phyloP scores from a whole-genome alignment of 1,284 basidiomycete genomes.

The Austroboletus olivaceoglutinosus region DNA sequence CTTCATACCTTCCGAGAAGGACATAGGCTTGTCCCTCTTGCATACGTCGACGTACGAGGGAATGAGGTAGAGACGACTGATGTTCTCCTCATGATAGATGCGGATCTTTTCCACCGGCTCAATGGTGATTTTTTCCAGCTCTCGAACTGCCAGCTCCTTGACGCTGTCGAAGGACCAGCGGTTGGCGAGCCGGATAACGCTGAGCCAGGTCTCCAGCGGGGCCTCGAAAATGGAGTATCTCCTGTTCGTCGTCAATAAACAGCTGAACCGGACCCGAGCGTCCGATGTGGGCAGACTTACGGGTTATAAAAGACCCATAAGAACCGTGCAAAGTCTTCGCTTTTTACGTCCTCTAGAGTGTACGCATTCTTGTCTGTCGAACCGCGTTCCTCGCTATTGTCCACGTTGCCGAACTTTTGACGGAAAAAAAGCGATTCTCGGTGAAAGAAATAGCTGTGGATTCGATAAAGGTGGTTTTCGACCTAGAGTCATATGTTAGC shows the following conservation, averaged over 20 bases:
- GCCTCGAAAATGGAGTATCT: constrained; percentile 56
- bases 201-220: constrained; percentile 48
- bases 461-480: constrained; percentile 45
- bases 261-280: not conserved
- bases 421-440: constrained; percentile 56
- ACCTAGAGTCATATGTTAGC: constrained; percentile 35
- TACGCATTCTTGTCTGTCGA: constrained; percentile 42
- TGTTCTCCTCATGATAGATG: constrained; percentile 48
- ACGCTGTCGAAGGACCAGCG: constrained; percentile 50
- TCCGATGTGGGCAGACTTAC: constrained; percentile 38
- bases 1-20: constrained; percentile 44
- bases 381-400: constrained; percentile 39
- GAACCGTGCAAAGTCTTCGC: constrained; percentile 52
- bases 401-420: constrained; percentile 36
- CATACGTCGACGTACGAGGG: constrained; percentile 48
- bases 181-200: constrained; percentile 49
- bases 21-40: constrained; percentile 45
- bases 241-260: constrained; percentile 32
- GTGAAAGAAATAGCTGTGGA: constrained; percentile 58
- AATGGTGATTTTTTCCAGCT: constrained; percentile 47
- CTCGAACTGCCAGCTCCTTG: constrained; percentile 46
- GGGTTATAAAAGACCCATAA: constrained; percentile 67
- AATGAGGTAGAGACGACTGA: constrained; percentile 46
- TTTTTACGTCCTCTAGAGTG: constrained; percentile 43
- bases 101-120: constrained; percentile 47